Evolutionary conservation across 176 grass and related monocot species (phyloP).

Genomic region (Saccharum officinarum): DNA sequence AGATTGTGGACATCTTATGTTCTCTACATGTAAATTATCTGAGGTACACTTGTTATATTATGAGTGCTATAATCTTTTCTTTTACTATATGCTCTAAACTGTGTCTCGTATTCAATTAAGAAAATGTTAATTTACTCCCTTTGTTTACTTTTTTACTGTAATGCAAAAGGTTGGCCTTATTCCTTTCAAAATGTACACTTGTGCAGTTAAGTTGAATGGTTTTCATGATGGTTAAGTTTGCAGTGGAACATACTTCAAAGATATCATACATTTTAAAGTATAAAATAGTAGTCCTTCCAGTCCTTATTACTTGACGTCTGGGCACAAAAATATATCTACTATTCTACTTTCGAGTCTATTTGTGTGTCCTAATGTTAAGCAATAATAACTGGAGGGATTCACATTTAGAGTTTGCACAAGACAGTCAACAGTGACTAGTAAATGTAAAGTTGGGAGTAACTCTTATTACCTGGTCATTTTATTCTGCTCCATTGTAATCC

Average conservation of each 20-base stretch:
- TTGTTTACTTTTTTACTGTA: background rate
- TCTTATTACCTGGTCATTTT: background rate
- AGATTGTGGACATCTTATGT: background rate
- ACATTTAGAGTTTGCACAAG: background rate
- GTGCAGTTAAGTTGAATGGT: background rate
- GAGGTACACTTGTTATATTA: constrained; percentile 13
- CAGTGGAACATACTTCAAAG: background rate
- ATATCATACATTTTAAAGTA: background rate
- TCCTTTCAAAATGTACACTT: background rate
- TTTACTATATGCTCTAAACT: background rate
- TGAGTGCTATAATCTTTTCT: background rate
- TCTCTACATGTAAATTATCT: background rate
- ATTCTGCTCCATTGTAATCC: background rate
- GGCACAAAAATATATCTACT: background rate
- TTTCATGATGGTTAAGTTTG: background rate
- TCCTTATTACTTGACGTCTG: background rate
- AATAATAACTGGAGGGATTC: background rate
- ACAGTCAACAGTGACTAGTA: background rate
- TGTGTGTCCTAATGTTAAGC: background rate
- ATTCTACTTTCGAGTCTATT: background rate
- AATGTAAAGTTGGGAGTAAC: background rate
- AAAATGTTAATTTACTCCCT: background rate
- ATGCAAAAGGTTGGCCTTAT: background rate
- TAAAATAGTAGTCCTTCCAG: background rate
- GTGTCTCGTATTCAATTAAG: background rate